These are phyloP conservation scores for Cladosporium sp. DNA, from an alignment of 2,329 filamentous ascomycete species.

Conservation along the genomic window DNA sequence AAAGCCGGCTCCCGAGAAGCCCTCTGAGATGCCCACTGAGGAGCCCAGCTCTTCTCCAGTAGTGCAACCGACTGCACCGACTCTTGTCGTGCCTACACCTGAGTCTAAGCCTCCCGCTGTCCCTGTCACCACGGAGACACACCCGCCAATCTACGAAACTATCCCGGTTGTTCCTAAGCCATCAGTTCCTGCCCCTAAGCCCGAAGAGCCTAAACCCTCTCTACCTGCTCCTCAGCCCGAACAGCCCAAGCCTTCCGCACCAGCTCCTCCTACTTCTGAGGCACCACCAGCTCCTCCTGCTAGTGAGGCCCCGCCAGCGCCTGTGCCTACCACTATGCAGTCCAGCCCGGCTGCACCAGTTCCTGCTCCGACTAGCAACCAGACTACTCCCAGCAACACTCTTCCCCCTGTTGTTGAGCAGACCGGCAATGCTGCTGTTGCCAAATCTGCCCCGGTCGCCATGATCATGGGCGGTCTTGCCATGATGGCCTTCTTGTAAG, in stretches of 20 bases:
- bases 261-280: neutral
- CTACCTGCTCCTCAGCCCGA: neutral
- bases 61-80: conserved; percentile 7
- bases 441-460: conserved; percentile 11
- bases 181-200: neutral
- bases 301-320: neutral
- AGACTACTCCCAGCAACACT: conserved; percentile 3
- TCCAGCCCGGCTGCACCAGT: conserved; percentile 3
- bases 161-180: neutral
- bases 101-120: neutral
- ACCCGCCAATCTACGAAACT: neutral
- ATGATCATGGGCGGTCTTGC: conserved; percentile 9
- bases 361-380: conserved; percentile 2
- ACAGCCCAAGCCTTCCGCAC: neutral
- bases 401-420: conserved; percentile 1
- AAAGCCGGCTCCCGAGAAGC: neutral
- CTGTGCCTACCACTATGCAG: conserved; percentile 5
- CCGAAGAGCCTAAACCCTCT: neutral
- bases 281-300: neutral
- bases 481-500: conserved; percentile 17
- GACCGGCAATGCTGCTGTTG: conserved; percentile 9
- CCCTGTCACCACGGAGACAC: neutral
- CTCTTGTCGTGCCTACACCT: conserved; percentile 3
- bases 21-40: neutral
- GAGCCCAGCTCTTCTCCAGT: neutral